Percentiles rank a stretch among this genome's conserved stretches.
Conservation (phyloP, 371 early-diverging fungal genomes). For the Mucor indicus region DNA sequence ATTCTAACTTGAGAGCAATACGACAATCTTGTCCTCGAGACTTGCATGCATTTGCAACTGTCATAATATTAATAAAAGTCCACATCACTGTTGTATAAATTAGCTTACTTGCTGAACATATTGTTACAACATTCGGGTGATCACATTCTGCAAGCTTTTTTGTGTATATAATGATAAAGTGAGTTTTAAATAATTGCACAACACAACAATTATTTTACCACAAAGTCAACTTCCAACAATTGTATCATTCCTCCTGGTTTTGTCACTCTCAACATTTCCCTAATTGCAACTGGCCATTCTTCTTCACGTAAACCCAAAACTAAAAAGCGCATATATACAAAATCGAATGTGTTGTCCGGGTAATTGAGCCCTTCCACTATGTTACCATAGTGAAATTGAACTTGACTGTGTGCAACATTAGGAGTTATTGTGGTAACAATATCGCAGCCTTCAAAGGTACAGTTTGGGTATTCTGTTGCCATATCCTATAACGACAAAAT, state of each 20-base stretch:
- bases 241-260: conserved; percentile 19
- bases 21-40: conserved; percentile 22
- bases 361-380: conserved; percentile 11
- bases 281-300: conserved; percentile 16
- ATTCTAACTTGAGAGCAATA: conserved; percentile 12
- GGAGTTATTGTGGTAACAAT: conserved; percentile 8
- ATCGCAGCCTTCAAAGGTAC: conserved; percentile 14
- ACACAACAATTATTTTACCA: not conserved
- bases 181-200: not conserved
- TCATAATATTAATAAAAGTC: too few relatives aligned
- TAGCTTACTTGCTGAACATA: not conserved
- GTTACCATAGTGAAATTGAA: conserved; percentile 11
- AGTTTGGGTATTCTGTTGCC: conserved; percentile 10
- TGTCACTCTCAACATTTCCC: conserved; percentile 8
- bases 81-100: not conserved
- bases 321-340: conserved; percentile 14
- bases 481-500: conserved; percentile 8
- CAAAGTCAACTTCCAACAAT: conserved; percentile 6
- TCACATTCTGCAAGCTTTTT: conserved; percentile 2
- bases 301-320: conserved; percentile 9
- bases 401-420: conserved; percentile 7
- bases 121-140: not conserved
- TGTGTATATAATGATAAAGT: not conserved
- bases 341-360: conserved; percentile 19
- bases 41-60: conserved; percentile 15